Evolutionary conservation across 176 grass and related monocot species (phyloP), one percentile per base, ranked within the genome.

Genomic region (Lolium rigidum): DNA sequence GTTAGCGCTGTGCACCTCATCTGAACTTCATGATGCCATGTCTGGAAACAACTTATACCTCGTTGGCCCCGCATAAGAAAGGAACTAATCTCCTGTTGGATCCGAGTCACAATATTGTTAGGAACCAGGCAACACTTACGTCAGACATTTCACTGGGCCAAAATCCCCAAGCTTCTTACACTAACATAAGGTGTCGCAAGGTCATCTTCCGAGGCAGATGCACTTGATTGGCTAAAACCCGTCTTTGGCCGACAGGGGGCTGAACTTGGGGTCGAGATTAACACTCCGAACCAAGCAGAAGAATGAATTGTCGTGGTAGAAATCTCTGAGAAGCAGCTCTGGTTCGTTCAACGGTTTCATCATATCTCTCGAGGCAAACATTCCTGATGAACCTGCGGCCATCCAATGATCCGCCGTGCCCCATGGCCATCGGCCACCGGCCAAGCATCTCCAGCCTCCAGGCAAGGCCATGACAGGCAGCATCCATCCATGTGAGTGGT

Each of bases 381-480:
- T 48, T 76, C 47, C 83, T 76, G 26, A 1, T 47, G 12, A 77
- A 77, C 51, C 37, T 11, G 46, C 39, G 31, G 1, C 10, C 25
- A 70, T 46, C 41, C 5, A 76, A 46, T 48, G 65, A 37, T 80
- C 58, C 20, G 13, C 16, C 16, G 41, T 57, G 20, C 65, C 22
- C 41, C 51, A 28, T 58, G 38, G 38, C 14, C 41, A 18, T 18
- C 54, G 67, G 31, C 31, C 31, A 35, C 31, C 31, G 31, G 31
- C 31, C 31, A 81, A 85, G 80, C 63, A 70, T 43, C 66, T 28
- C 26, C 41, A 65, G 7, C 86, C 43, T 85, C 87, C 67, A 80
- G 76, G 74, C 74, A 83, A 15, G 2, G 58, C 38, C n/a, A 82
- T 87, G 50, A 47, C 77, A 75, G 55, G 72, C 9, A n/a, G 47